Evolutionary conservation across 495 filamentous ascomycete genomes (phyloP), one percentile per base, ranked within the genome.

Genomic region (Trichoderma orchidacearum): DNA sequence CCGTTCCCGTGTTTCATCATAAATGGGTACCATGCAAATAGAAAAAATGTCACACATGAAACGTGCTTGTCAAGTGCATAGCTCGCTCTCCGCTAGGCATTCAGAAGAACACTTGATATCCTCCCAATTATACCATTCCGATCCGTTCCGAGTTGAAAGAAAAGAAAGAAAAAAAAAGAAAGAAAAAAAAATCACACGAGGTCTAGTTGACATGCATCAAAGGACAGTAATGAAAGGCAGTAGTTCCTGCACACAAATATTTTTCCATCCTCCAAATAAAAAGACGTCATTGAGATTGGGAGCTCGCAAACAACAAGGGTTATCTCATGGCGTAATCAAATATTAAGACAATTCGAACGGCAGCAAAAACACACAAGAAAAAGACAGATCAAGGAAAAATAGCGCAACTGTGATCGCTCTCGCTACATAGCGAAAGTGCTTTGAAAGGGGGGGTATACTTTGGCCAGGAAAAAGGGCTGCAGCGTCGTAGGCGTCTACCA

Each of bases 41-140:
- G 51, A 18, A 53, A 53, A 17, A 31, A 31, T 53, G 51, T 34
- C 31, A 30, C n/a, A 53, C 51, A 31, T 34, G 31, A 30, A 13
- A 12, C 51, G 28, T 31, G 17, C 17, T 34, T 30, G 30, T 25
- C 25, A n/a, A 30, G 13, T 48, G 18, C 41, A 27, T 23, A 48
- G 27, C 41, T 27, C 27, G 41, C 41, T 48, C 7, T 27, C 41
- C 21, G 21, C 41, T 23, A 48, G 27, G 41, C 7, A 25, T 48
- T 48, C 41, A 18, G 18, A 48, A 48, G 34, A 36, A 13, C 7
- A 27, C 21, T 17, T 41, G 13, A 41, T n/a, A 48, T 13, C 41
- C 18, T 48, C 41, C n/a, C 41, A 7, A 48, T 25, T 25, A 54
- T 57, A 60, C 59, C 61, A 59, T 54, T 9, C 35, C 31, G 54